Percentiles rank a stretch among this genome's conserved stretches.
Evolutionary conservation across 140 eudicot genomes (phyloP).

Genomic region (Erigeron philadelphicus): DNA sequence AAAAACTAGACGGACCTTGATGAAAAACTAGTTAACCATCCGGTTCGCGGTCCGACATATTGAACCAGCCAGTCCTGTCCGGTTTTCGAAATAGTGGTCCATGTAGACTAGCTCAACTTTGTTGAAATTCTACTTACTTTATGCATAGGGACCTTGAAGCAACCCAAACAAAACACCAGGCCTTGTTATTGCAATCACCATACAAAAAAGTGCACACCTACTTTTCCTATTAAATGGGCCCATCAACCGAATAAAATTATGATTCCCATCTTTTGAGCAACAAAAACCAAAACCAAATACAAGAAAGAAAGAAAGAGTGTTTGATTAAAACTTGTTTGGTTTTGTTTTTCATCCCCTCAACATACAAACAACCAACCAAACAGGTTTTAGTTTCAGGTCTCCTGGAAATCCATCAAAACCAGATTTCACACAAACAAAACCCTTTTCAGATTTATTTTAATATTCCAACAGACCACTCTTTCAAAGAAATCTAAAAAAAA

Average conservation of each 20-base stretch:
- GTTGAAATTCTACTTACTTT: too few relatives aligned
- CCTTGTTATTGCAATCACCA: slow-evolving; percentile 9
- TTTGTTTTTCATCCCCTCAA: slow-evolving; percentile 1
- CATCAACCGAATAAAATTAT: neutral
- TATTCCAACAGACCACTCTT: slow-evolving; percentile 7
- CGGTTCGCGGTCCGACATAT: too few relatives aligned
- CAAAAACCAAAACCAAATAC: too few relatives aligned
- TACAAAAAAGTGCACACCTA: slow-evolving; percentile 16
- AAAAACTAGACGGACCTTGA: too few relatives aligned
- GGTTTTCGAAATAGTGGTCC: too few relatives aligned
- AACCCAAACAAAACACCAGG: neutral
- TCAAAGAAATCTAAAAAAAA: too few relatives aligned
- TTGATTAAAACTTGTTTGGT: slow-evolving; percentile 2
- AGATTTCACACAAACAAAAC: slow-evolving; percentile 26
- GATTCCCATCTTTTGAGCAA: slow-evolving; percentile 3
- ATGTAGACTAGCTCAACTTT: too few relatives aligned
- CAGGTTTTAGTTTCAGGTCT: slow-evolving; percentile 20
- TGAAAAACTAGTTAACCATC: too few relatives aligned
- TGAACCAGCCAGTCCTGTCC: too few relatives aligned
- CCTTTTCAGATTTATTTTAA: slow-evolving; percentile 18
- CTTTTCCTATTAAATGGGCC: slow-evolving; percentile 13
- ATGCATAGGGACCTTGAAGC: slow-evolving; percentile 8
- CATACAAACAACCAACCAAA: neutral
- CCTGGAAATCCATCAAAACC: neutral
- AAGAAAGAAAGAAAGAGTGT: neutral